Percentiles rank a stretch among this genome's conserved stretches.
phyloP scores from a whole-genome alignment of 495 filamentous ascomycete genomes.

The Arthonia radiata region DNA sequence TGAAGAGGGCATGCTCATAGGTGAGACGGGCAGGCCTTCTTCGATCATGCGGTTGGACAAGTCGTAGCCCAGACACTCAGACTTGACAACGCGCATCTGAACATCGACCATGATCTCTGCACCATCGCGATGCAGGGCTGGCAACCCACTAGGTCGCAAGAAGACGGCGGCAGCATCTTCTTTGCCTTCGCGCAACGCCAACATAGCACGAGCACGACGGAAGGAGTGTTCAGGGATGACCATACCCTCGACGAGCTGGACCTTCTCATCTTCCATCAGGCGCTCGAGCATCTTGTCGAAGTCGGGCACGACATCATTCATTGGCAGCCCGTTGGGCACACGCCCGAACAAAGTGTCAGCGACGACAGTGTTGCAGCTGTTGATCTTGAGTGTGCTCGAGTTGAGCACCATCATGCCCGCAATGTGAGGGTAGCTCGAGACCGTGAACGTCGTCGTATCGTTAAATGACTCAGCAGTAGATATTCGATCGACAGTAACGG shows the following conservation, averaged over 20 bases:
- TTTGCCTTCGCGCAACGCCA: slow-evolving; percentile 58
- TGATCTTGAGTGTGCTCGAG: slow-evolving; percentile 48
- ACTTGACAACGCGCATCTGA: slow-evolving; percentile 87
- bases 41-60: slow-evolving; percentile 19
- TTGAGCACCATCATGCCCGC: slow-evolving; percentile 85
- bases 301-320: slow-evolving; percentile 59
- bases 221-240: slow-evolving; percentile 93
- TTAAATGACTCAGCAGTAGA: too few species aligned
- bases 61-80: slow-evolving; percentile 29
- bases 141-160: slow-evolving; percentile 53
- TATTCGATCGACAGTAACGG: slow-evolving; percentile 46
- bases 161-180: slow-evolving; percentile 53
- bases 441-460: slow-evolving; percentile 38
- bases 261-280: slow-evolving; percentile 63
- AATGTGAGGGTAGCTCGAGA: slow-evolving; percentile 90
- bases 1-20: slow-evolving; percentile 24
- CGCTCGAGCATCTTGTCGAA: slow-evolving; percentile 65
- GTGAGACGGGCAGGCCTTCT: slow-evolving; percentile 27
- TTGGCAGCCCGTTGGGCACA: slow-evolving; percentile 51
- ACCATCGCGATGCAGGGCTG: slow-evolving; percentile 72
- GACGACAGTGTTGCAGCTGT: slow-evolving; percentile 85
- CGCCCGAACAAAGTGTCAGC: slow-evolving; percentile 78
- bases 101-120: slow-evolving; percentile 77
- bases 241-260: slow-evolving; percentile 70
- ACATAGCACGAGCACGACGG: slow-evolving; percentile 59